Conservation (phyloP, 1,139 yeast genomes). For the Waltiozyma sp. region DNA sequence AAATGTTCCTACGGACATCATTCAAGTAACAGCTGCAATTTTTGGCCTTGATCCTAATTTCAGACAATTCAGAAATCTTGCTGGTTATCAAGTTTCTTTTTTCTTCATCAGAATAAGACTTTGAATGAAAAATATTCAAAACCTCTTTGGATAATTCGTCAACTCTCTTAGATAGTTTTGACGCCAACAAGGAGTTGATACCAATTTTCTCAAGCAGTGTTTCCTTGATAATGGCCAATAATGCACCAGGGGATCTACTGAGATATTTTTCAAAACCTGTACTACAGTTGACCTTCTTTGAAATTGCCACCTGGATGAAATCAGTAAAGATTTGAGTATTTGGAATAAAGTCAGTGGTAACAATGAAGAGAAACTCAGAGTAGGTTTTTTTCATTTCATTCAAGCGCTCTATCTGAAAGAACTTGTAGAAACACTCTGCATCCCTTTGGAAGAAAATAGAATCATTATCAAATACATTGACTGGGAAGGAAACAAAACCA, state of each 20-base stretch:
- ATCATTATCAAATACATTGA: not conserved
- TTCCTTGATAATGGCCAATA: not conserved
- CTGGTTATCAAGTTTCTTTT: not conserved
- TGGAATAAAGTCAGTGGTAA: not conserved
- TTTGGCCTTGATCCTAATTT: not conserved
- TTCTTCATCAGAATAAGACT: not conserved
- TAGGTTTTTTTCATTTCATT: not conserved
- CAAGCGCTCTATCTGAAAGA: not conserved
- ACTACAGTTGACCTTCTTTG: not conserved
- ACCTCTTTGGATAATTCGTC: not conserved
- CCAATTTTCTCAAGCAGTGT: not conserved
- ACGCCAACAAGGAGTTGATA: not conserved
- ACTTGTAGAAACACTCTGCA: not conserved
- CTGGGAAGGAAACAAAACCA: not conserved
- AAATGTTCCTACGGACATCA: not conserved
- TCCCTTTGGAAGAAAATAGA: not conserved
- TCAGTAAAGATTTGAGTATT: not conserved
- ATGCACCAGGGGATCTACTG: not conserved
- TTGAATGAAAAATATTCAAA: not conserved
- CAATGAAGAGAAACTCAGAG: not conserved
- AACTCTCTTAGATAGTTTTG: not conserved
- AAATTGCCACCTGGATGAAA: not conserved
- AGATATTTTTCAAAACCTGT: not conserved
- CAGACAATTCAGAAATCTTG: not conserved
- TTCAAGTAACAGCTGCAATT: not conserved